A percentile compares a stretch with the other conserved stretches of the same genome.
Conservation (phyloP, 768 basidiomycete species). For the Crassisporium funariophilum region DNA sequence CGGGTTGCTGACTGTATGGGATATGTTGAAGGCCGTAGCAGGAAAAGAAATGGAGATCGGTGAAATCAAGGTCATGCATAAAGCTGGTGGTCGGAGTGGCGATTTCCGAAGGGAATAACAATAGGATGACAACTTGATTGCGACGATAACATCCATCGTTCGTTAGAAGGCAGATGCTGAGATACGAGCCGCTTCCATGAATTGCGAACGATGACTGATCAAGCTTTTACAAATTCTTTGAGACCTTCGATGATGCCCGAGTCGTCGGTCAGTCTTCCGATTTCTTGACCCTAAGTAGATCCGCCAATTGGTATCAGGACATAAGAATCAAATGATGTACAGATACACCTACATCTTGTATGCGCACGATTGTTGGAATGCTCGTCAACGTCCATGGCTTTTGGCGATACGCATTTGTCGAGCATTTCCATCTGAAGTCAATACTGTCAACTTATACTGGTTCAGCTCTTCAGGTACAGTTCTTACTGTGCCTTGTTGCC, state of each 20-base stretch:
- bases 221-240: slow-evolving; percentile 28
- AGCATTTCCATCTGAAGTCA: slow-evolving; percentile 68
- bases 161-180: background rate
- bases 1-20: slow-evolving; percentile 84
- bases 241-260: slow-evolving; percentile 35
- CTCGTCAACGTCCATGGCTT: slow-evolving; percentile 60
- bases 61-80: slow-evolving; percentile 62
- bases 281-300: slow-evolving; percentile 37
- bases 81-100: slow-evolving; percentile 75
- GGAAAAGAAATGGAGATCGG: slow-evolving; percentile 86
- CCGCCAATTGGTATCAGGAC: slow-evolving; percentile 4
- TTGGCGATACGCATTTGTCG: slow-evolving; percentile 58
- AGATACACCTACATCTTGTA: slow-evolving; percentile 51
- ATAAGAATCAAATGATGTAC: slow-evolving; percentile 3
- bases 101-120: slow-evolving; percentile 48
- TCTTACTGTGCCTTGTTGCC: slow-evolving; percentile 66
- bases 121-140: too few relatives aligned
- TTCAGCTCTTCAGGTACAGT: slow-evolving; percentile 1
- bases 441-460: background rate
- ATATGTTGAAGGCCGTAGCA: slow-evolving; percentile 90
- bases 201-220: background rate
- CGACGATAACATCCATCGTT: background rate
- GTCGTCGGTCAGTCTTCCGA: slow-evolving; percentile 44
- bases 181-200: background rate
- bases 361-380: slow-evolving; percentile 69